Evolutionary conservation across 2,329 filamentous ascomycete genomes (phyloP).

Genomic region (Fusarium sp.): DNA sequence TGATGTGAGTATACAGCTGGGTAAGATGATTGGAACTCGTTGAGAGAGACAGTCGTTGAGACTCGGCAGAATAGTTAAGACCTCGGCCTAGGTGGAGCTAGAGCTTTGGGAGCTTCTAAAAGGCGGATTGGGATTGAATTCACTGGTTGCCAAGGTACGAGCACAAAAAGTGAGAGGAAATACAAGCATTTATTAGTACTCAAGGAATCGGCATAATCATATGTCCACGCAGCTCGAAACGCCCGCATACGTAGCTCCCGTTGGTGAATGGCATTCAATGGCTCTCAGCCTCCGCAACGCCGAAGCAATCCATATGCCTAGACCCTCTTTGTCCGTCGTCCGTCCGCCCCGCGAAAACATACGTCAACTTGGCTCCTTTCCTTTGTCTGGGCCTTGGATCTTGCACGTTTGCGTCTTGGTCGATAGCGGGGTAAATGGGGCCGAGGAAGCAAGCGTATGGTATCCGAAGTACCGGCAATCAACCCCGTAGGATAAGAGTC

Average conservation of each 20-base stretch:
- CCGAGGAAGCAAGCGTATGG: conserved; percentile 16
- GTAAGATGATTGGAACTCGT: neutral
- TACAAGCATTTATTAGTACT: conserved; percentile 33
- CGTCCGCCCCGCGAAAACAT: conserved; percentile 32
- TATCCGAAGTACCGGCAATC: conserved; percentile 32
- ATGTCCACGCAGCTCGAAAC: neutral
- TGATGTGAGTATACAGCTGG: neutral
- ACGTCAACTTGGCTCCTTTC: conserved; percentile 1
- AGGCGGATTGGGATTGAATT: conserved; percentile 1
- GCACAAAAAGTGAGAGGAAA: conserved; percentile 14
- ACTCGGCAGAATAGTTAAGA: conserved; percentile 9
- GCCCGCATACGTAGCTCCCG: conserved; percentile 29
- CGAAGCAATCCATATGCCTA: conserved; percentile 37
- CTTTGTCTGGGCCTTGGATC: conserved; percentile 7
- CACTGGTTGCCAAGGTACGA: conserved; percentile 11
- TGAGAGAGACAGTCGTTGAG: conserved; percentile 3
- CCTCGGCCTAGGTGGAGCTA: conserved; percentile 38
- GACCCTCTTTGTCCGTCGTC: conserved; percentile 6
- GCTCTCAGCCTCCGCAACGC: conserved; percentile 41
- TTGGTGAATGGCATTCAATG: conserved; percentile 23
- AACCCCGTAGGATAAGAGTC: neutral
- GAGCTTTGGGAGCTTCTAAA: conserved; percentile 20
- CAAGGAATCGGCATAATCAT: conserved; percentile 19
- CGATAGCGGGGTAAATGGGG: conserved; percentile 44
- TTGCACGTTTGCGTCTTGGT: conserved; percentile 27